phyloP scores from a whole-genome alignment of 495 filamentous ascomycete genomes.

The Astrothelium subdiscretum region DNA sequence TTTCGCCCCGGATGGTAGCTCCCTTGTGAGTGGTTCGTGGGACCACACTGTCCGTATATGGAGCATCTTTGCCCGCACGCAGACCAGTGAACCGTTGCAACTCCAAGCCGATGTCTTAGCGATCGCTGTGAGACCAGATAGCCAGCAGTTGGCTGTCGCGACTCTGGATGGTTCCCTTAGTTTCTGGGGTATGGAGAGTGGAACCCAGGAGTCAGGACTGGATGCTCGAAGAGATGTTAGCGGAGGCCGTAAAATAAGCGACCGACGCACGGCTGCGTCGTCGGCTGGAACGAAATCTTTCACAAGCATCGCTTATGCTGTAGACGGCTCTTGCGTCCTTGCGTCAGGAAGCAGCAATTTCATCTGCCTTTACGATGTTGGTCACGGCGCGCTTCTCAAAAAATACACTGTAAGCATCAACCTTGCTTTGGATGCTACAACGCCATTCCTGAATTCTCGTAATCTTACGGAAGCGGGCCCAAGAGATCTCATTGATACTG shows the following conservation, averaged over 20 bases:
- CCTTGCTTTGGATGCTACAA: slow-evolving; percentile 84
- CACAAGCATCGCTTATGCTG: slow-evolving; percentile 74
- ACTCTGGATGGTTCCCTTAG: slow-evolving; percentile 88
- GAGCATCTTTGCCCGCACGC: slow-evolving; percentile 86
- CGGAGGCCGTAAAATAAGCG: slow-evolving; percentile 74
- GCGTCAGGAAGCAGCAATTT: slow-evolving; percentile 94
- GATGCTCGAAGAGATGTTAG: slow-evolving; percentile 88
- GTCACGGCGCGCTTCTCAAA: slow-evolving; percentile 78
- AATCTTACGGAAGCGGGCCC: slow-evolving; percentile 86
- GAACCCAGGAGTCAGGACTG: slow-evolving; percentile 64
- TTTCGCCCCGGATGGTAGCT: slow-evolving; percentile 75
- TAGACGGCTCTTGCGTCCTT: slow-evolving; percentile 80
- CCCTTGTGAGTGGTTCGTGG: slow-evolving; percentile 85
- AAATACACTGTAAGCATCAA: slow-evolving; percentile 93
- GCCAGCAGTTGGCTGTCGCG: slow-evolving; percentile 78
- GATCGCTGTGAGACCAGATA: slow-evolving; percentile 82
- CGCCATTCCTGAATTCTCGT: slow-evolving; percentile 89
- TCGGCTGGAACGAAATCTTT: slow-evolving; percentile 81
- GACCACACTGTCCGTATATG: slow-evolving; percentile 89
- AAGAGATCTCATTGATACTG: slow-evolving; percentile 65
- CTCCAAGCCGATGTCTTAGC: slow-evolving; percentile 81
- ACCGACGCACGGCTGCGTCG: slow-evolving; percentile 84
- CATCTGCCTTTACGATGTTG: slow-evolving; percentile 88
- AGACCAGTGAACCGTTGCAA: slow-evolving; percentile 87
- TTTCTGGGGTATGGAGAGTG: slow-evolving; percentile 88